Percentiles rank a stretch among this genome's conserved stretches.
Conservation (phyloP, 163 green algal species). For the Volvox carteri region DNA sequence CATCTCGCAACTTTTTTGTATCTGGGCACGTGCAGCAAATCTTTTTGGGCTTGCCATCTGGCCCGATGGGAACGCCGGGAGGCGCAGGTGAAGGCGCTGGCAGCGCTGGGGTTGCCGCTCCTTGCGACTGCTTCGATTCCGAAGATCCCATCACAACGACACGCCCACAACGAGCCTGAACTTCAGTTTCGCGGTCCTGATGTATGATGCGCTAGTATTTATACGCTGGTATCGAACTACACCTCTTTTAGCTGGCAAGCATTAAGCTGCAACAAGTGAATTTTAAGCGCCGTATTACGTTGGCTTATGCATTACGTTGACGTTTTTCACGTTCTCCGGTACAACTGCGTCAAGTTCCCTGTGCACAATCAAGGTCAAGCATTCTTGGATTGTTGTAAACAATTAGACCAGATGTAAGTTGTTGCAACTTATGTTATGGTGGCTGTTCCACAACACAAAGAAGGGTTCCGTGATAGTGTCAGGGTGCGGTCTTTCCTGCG, state of each 20-base stretch:
- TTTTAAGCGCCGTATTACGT: neutral
- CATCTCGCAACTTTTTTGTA: constrained; percentile 73
- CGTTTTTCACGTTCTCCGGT: neutral
- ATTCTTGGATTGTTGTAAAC: too few relatives aligned
- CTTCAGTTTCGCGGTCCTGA: neutral
- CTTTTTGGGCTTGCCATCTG: constrained; percentile 71
- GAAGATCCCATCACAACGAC: constrained; percentile 28
- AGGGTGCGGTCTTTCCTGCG: too few relatives aligned
- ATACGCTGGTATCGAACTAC: too few relatives aligned
- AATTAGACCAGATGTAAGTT: too few relatives aligned
- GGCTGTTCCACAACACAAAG: too few relatives aligned
- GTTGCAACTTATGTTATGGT: too few relatives aligned
- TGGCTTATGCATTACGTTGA: neutral
- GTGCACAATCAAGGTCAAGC: too few relatives aligned
- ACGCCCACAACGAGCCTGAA: neutral
- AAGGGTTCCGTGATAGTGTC: too few relatives aligned
- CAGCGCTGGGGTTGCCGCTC: neutral
- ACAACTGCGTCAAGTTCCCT: neutral
- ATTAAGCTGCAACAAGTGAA: too few relatives aligned
- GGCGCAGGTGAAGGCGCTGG: constrained; percentile 25
- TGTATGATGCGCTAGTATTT: neutral
- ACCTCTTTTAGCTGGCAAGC: too few relatives aligned
- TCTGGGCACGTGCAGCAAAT: constrained; percentile 78
- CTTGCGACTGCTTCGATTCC: neutral
- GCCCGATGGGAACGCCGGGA: constrained; percentile 46